Evolutionary conservation across 129 eudicot genomes (phyloP).

Genomic region (Helianthus tuberosus): DNA sequence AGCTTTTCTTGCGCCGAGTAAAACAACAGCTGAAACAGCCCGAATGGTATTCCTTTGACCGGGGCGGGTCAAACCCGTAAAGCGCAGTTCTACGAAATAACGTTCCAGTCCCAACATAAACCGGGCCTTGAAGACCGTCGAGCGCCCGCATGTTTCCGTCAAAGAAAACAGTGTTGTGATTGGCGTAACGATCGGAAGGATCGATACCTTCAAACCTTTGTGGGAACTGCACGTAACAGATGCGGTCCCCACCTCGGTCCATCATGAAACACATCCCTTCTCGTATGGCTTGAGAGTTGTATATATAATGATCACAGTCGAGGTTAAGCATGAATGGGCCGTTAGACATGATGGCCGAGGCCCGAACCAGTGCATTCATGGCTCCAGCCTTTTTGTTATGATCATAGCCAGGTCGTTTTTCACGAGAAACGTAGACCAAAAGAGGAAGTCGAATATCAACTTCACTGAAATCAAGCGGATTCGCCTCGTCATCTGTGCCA

Average conservation of each 20-base stretch:
- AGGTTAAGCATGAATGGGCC: constrained; percentile 76
- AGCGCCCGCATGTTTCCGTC: constrained; percentile 67
- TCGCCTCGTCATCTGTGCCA: constrained; percentile 35
- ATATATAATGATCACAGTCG: constrained; percentile 60
- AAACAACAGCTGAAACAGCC: constrained; percentile 54
- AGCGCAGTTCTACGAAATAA: constrained; percentile 55
- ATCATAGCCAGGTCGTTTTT: constrained; percentile 72
- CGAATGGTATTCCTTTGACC: constrained; percentile 48
- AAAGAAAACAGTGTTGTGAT: constrained; percentile 64
- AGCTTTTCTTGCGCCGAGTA: constrained; percentile 38
- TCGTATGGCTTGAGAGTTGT: constrained; percentile 57
- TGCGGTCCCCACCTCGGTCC: constrained; percentile 67
- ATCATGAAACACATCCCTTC: constrained; percentile 74
- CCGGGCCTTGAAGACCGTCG: constrained; percentile 65
- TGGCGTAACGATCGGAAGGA: constrained; percentile 64
- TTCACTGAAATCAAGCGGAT: constrained; percentile 48
- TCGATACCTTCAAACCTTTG: constrained; percentile 64
- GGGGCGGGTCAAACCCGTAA: constrained; percentile 64
- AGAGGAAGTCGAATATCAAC: constrained; percentile 69
- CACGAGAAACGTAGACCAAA: constrained; percentile 70
- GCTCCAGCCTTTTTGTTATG: constrained; percentile 85
- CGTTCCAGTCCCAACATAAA: constrained; percentile 61
- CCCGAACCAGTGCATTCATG: constrained; percentile 71
- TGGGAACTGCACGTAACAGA: constrained; percentile 56
- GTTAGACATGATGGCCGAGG: constrained; percentile 71